These are phyloP conservation scores for Cutaneotrichosporon cyanovorans DNA, from an alignment of 1,284 basidiomycete genomes.

Conservation along the genomic window DNA sequence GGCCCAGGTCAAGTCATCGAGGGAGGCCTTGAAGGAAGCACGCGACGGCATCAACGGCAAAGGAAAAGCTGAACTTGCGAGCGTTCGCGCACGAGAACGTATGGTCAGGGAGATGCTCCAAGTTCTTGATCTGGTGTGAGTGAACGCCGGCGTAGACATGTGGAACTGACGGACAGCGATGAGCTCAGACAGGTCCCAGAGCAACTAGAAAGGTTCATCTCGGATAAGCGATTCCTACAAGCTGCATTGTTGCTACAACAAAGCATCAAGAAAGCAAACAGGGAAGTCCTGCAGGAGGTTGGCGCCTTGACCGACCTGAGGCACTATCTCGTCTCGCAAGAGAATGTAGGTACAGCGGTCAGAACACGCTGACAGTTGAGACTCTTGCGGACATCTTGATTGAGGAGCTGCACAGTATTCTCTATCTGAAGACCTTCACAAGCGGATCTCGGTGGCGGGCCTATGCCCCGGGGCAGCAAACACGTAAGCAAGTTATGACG, in stretches of 20 bases:
- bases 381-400: slow-evolving; percentile 83
- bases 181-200: slow-evolving; percentile 87
- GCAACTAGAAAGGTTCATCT: slow-evolving; percentile 83
- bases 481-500: slow-evolving; percentile 48
- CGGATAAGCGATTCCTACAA: slow-evolving; percentile 86
- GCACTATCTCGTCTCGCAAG: slow-evolving; percentile 77
- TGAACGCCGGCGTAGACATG: slow-evolving; percentile 8
- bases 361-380: slow-evolving; percentile 45
- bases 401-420: slow-evolving; percentile 91
- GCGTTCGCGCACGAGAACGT: slow-evolving; percentile 73
- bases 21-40: slow-evolving; percentile 61
- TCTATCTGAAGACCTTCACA: slow-evolving; percentile 97
- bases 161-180: slow-evolving; percentile 57
- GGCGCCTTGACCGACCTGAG: slow-evolving; percentile 86
- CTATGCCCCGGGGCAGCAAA: slow-evolving; percentile 70
- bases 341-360: slow-evolving; percentile 58
- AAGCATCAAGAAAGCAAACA: slow-evolving; percentile 84
- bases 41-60: slow-evolving; percentile 41
- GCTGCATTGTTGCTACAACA: slow-evolving; percentile 81
- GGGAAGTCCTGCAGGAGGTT: slow-evolving; percentile 85
- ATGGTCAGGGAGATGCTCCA: slow-evolving; percentile 83
- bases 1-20: slow-evolving; percentile 63
- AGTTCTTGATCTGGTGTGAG: slow-evolving; percentile 82
- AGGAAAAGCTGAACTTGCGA: slow-evolving; percentile 64
- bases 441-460: slow-evolving; percentile 85